Base-by-base conservation (phyloP, 805 yeast genomes). In the Kluyveromyces starmeri region DNA sequence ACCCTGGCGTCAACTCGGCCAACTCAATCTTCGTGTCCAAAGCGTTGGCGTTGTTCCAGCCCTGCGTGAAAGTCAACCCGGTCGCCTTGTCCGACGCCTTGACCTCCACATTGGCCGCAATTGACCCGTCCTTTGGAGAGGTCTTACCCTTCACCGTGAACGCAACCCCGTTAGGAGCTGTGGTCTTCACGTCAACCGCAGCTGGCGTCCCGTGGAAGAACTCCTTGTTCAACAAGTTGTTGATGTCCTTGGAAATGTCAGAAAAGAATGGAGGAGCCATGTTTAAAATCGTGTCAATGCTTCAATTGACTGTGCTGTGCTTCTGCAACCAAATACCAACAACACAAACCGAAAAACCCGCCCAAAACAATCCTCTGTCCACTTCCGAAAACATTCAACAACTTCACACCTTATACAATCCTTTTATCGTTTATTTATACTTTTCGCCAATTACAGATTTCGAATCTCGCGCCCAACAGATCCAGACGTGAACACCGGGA, bases 1-100 rank as follows among this genome's bases (percentile, higher is more conserved):
- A 75, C 53, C 97, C 96, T 53, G 94, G 95, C 42, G 96, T 81
- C 66, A 89, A 74, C 64, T 88, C 94, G 40, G 79, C 73, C 55
- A 92, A 73, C 71, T 89, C 96, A 51, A 92, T 73, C 74, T 85
- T 89, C 69, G 97, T 83, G 71, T 76, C 81, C 59, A 92, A 70
- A 46, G 81, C 73, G 65, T 89, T 89, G 64, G 94, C 80, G 53
- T 94, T 84, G 70, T 88, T 80, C 96, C 97, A 88, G 59, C 96
- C 95, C 73, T 92, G 97, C 50, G 96, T 86, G 58, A 92, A 69
- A 46, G 96, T 77, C 57, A 92, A 71, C 46, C 96, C 96, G 43
- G 92, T 70, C 44, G 86, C 73, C 73, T 85, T 85, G 76, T 92
- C 98, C 43, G 83, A 67, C 72, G 80, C 83, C 71, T 83, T 85